Evolutionary conservation across 345 rosid species (phyloP).

Genomic region (Microthlaspi erraticum): DNA sequence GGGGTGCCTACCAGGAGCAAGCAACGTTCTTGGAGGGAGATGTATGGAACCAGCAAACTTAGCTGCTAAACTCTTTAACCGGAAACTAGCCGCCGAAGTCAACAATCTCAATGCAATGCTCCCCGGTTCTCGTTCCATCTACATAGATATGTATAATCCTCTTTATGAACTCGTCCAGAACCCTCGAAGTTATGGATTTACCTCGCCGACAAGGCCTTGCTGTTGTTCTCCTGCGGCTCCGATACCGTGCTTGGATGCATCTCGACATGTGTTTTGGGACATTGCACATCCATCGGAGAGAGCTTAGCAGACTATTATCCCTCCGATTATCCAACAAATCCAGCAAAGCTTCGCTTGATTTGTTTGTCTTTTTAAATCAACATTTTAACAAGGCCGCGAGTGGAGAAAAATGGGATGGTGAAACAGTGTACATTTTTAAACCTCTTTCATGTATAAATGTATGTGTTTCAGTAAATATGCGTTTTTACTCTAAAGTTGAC

Average conservation of each 20-base stretch:
- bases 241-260: constrained; percentile 36
- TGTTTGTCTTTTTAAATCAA: not conserved
- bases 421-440: too few species aligned
- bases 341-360: constrained; percentile 40
- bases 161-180: constrained; percentile 23
- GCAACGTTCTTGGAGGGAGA: not conserved
- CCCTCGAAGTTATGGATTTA: constrained; percentile 32
- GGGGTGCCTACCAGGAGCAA: constrained; percentile 43
- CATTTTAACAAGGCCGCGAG: too few species aligned
- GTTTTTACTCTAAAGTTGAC: too few species aligned
- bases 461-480: too few species aligned
- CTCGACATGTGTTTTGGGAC: constrained; percentile 45
- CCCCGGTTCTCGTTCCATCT: constrained; percentile 23
- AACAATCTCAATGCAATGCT: constrained; percentile 33
- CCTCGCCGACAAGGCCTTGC: constrained; percentile 30
- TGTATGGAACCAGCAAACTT: constrained; percentile 23
- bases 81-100: constrained; percentile 23
- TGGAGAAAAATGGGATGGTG: too few species aligned
- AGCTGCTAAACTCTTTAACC: constrained; percentile 31
- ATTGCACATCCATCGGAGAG: constrained; percentile 39
- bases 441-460: too few species aligned
- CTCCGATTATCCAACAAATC: constrained; percentile 40
- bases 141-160: constrained; percentile 32
- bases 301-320: constrained; percentile 37
- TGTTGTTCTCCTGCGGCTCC: constrained; percentile 39